Evolutionary conservation across 495 filamentous ascomycete species (phyloP).

Genomic region (Penicillium paxilli): DNA sequence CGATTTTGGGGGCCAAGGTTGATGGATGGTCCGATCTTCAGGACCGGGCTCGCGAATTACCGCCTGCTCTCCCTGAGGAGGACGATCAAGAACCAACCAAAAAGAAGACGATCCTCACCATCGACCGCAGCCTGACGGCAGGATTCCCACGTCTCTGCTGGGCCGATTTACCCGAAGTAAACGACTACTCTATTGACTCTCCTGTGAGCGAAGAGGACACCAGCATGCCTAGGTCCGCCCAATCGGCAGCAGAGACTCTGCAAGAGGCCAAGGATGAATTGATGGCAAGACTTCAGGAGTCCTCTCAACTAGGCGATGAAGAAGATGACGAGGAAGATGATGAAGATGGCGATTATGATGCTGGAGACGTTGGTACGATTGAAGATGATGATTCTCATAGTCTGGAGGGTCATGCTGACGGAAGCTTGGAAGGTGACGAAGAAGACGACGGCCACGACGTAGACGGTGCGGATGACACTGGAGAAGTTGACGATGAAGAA

Average conservation of each 20-base stretch:
- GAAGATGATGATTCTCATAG: slow-evolving; percentile 51
- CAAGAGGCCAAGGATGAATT: slow-evolving; percentile 60
- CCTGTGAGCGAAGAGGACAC: slow-evolving; percentile 49
- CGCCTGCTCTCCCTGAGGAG: slow-evolving; percentile 41
- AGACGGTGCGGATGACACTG: slow-evolving; percentile 21
- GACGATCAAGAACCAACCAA: slow-evolving; percentile 31
- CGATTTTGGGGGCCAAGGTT: slow-evolving; percentile 48
- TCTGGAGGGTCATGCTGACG: slow-evolving; percentile 48
- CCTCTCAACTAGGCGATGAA: slow-evolving; percentile 44
- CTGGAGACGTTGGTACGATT: slow-evolving; percentile 48
- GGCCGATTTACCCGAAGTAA: slow-evolving; percentile 49
- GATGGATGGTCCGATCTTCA: slow-evolving; percentile 50
- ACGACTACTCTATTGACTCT: slow-evolving; percentile 41
- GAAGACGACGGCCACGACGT: slow-evolving; percentile 60
- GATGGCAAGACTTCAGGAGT: slow-evolving; percentile 54
- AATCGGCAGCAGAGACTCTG: slow-evolving; percentile 54
- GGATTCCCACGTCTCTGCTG: slow-evolving; percentile 49
- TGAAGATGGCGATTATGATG: slow-evolving; percentile 47
- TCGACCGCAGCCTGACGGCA: slow-evolving; percentile 44
- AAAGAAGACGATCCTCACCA: slow-evolving; percentile 45
- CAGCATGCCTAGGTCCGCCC: slow-evolving; percentile 51
- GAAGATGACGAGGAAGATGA: slow-evolving; percentile 44
- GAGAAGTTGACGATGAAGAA: slow-evolving; percentile 33
- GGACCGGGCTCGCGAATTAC: slow-evolving; percentile 42
- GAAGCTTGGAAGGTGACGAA: slow-evolving; percentile 55